Evolutionary conservation across 1,284 basidiomycete species (phyloP), one percentile per base, ranked within the genome.

Genomic region (Leccinum angustisporum): DNA sequence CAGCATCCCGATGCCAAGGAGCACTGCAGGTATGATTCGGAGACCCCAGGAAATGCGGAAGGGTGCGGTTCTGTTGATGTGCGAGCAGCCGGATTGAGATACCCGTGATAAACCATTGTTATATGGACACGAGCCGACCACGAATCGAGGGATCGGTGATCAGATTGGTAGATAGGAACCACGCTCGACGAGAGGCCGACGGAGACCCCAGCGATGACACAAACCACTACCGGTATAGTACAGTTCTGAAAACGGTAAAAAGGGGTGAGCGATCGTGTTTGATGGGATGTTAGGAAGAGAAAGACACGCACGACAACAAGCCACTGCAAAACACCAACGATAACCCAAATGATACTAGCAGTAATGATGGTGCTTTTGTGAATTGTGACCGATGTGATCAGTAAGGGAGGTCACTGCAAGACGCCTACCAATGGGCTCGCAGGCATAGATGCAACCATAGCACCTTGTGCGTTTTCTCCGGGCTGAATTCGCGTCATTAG

Each of bases 41-140:
- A 92, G 77, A 61, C 86, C 88, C 89, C 88, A 91, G 13, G 91
- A 90, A 66, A 92, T 87, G 33, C 90, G 86, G 82, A 90, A 92
- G 0, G 88, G 88, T 0, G 87, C 87, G 6, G 73, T 78, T 40
- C 88, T 86, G 31, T 86, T 71, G 70, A 91, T 86, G 72, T 90
- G 88, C 1, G 87, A 89, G 72, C 86, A 90, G 4, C 87, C 89
- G 65, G 89, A 88, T 68, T 88, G 83, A 65, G 68, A 90, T 89
- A 74, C 87, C 88, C 86, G 88, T 90, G 68, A 89, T 90, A 7
- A 86, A 83, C 83, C 89, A 91, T 79, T 92, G 90, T 70, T 92
- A 90, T 62, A 92, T 76, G 6, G 90, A 85, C 48, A 92, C 87
- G 64, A 91, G 81, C 38, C 88, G 85, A 43, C 90, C 90, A 68